phyloP scores from a whole-genome alignment of 148 eudicot species.

The Chenopodium berlandieri region DNA sequence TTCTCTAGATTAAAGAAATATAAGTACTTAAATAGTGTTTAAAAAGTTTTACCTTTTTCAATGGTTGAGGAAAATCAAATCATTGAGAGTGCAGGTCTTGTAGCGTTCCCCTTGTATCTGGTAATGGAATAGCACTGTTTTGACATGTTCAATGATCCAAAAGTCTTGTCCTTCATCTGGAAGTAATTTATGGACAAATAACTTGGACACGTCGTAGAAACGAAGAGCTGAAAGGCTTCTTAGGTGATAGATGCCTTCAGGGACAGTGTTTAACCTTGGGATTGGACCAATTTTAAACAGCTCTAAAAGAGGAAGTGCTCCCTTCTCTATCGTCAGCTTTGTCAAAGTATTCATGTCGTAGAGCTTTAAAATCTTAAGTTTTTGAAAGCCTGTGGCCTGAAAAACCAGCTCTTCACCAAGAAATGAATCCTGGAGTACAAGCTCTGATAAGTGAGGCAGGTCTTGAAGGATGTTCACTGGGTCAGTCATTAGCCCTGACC shows the following conservation, averaged over 20 bases:
- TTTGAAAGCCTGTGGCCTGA: constrained; percentile 26
- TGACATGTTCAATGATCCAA: neutral
- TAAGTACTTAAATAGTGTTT: too few relatives aligned
- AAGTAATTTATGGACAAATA: constrained; percentile 14
- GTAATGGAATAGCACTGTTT: neutral
- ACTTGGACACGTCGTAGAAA: constrained; percentile 16
- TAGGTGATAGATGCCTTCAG: constrained; percentile 21
- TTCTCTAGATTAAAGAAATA: too few relatives aligned
- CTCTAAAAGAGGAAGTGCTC: constrained; percentile 26
- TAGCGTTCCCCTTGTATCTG: constrained; percentile 16
- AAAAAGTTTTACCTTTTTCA: neutral
- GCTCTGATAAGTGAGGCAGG: constrained; percentile 34
- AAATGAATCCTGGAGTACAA: constrained; percentile 30
- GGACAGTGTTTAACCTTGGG: constrained; percentile 15
- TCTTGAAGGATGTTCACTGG: constrained; percentile 27
- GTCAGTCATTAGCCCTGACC: constrained; percentile 3
- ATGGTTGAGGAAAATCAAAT: neutral
- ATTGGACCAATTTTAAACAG: constrained; percentile 8
- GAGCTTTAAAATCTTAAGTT: constrained; percentile 28
- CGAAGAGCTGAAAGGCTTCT: constrained; percentile 16
- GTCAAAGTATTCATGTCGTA: constrained; percentile 24
- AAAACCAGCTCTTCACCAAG: constrained; percentile 25
- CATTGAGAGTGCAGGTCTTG: neutral
- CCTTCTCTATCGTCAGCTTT: neutral
- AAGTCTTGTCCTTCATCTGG: neutral